Evolutionary conservation across 2,329 filamentous ascomycete species (phyloP).

Genomic region (Alternaria arborescens): DNA sequence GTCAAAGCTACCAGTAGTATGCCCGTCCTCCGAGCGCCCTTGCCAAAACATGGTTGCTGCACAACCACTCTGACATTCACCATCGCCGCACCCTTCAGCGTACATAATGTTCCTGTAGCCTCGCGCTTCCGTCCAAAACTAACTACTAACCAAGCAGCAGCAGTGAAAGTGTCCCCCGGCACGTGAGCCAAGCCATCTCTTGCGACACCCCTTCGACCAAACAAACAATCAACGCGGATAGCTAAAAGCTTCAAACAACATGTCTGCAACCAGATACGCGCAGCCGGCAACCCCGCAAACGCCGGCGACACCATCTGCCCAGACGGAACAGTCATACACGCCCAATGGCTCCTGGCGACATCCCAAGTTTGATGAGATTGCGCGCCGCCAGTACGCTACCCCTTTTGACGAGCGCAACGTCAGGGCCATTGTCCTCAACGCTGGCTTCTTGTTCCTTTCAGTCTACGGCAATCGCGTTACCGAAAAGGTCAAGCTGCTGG

Average conservation of each 20-base stretch:
- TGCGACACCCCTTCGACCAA: conserved; percentile 9
- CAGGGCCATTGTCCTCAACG: conserved; percentile 73
- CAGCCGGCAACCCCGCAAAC: conserved; percentile 34
- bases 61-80: conserved; percentile 13
- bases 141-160: conserved; percentile 36
- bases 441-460: conserved; percentile 61
- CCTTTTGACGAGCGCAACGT: conserved; percentile 83
- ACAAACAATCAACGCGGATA: conserved; percentile 19
- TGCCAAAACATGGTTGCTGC: conserved; percentile 23
- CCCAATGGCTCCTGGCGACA: conserved; percentile 86
- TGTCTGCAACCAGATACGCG: conserved; percentile 29
- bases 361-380: conserved; percentile 87
- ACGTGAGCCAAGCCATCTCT: neutral
- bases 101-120: conserved; percentile 10
- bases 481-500: conserved; percentile 30
- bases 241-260: conserved; percentile 17
- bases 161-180: neutral
- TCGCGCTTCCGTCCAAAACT: conserved; percentile 6
- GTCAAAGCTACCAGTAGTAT: neutral
- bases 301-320: conserved; percentile 36
- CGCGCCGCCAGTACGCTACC: conserved; percentile 77
- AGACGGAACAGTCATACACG: conserved; percentile 38
- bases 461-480: conserved; percentile 48
- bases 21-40: conserved; percentile 10
- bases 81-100: neutral